Base-by-base conservation (phyloP, 495 filamentous ascomycete species). In the Lentithecium fluviatile region DNA sequence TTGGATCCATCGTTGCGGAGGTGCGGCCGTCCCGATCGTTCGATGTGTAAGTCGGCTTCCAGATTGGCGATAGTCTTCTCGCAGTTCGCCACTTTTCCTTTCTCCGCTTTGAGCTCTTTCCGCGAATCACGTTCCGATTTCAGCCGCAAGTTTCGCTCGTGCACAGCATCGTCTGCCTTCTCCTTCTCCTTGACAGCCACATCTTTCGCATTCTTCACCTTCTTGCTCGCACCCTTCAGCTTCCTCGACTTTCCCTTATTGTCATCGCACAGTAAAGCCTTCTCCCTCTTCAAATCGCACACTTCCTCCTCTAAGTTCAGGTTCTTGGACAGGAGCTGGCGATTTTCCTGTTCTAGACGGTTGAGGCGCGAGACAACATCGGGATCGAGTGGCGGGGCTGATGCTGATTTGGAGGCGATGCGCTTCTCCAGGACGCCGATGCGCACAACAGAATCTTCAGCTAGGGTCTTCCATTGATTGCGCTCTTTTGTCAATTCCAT, bases 161-260 rank as follows among this genome's bases (percentile, higher is more conserved):
- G 40, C 40, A 43, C 4, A n/a, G 40, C 40, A 6, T 43, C 40
- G 6, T 43, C 19, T 20, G 40, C 40, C 13, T 43, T 43, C 40
- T 43, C 40, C 13, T 43, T 20, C 40, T 43, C 40, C 19, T 43
- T 43, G 5, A 15, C 13, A 6, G 40, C 40, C 4, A 43, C 13
- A 15, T 43, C 40, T 13, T 43, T 43, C 15, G 40, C 40, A 15
- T 43, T 43, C 40, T 43, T 43, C 6, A 43, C 40, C 13, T 43
- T 43, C 40, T 43, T 43, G 40, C 40, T 43, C 5, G 40, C 40
- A n/a, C 40, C 40, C 19, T 15, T 5, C 13, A 43, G 19, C 40
- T 43, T 43, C 40, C 40, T 43, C 19, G 40, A 43, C 40, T 43
- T 43, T 43, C 40, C 40, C 13, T n/a, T 13, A 43, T 43, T 43